Percentiles rank a stretch among this genome's conserved stretches.
phyloP scores from a whole-genome alignment of 75 land plant genomes.

The Sequoiadendron giganteum region DNA sequence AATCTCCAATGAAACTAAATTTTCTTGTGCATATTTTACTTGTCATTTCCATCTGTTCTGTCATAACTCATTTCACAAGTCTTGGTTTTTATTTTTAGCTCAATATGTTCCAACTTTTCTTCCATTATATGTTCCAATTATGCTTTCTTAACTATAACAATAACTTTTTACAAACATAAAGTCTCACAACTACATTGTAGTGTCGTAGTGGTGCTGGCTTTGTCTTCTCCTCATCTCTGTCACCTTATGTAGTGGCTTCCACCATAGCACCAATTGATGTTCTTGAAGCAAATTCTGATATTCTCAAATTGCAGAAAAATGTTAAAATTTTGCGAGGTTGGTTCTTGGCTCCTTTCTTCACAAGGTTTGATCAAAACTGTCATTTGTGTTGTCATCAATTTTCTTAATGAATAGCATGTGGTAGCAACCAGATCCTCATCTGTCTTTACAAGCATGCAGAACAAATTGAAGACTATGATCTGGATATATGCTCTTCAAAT shows the following conservation, averaged over 20 bases:
- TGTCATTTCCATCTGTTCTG: background rate
- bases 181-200: constrained; percentile 32
- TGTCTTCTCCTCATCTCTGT: constrained; percentile 88
- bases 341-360: constrained; percentile 4
- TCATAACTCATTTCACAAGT: background rate
- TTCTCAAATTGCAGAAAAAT: constrained; percentile 60
- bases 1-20: background rate
- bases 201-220: constrained; percentile 90
- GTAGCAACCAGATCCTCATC: background rate
- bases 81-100: background rate
- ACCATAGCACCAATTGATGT: constrained; percentile 86
- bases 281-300: constrained; percentile 65
- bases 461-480: background rate
- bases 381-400: background rate
- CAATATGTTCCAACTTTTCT: background rate
- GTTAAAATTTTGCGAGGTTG: constrained; percentile 56
- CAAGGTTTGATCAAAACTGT: background rate
- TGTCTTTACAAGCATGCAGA: background rate
- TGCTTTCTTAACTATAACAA: no score
- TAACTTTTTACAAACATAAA: background rate
- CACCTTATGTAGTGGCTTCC: constrained; percentile 86
- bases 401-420: background rate
- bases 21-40: background rate
- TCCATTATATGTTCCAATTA: no score
- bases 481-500: background rate